phyloP scores from a whole-genome alignment of 1,284 basidiomycete genomes.

The Thelephora terrestris region DNA sequence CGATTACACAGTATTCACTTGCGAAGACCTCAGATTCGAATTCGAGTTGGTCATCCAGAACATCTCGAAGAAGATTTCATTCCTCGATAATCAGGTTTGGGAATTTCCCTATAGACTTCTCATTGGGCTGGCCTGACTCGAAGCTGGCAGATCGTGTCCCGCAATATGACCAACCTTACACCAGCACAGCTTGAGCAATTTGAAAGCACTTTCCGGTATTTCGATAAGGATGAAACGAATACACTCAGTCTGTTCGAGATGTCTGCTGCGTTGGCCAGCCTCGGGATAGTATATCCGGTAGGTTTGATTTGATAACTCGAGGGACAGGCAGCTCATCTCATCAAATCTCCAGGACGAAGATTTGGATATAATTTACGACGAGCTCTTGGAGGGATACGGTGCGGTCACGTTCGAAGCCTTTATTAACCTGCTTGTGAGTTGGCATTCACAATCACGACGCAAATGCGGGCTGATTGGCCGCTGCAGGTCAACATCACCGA shows the following conservation, averaged over 20 bases:
- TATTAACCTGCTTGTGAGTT: slow-evolving; percentile 78
- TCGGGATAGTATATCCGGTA: slow-evolving; percentile 89
- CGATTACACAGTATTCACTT: slow-evolving; percentile 89
- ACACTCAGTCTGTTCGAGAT: slow-evolving; percentile 82
- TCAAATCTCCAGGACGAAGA: slow-evolving; percentile 60
- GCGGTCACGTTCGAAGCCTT: slow-evolving; percentile 92
- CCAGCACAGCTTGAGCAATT: slow-evolving; percentile 97
- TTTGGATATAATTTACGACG: slow-evolving; percentile 76
- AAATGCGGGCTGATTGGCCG: neutral
- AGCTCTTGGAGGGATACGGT: slow-evolving; percentile 79
- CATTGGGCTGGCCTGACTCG: neutral
- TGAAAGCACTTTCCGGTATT: slow-evolving; percentile 95
- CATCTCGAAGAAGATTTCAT: slow-evolving; percentile 83
- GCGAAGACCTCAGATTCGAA: slow-evolving; percentile 88
- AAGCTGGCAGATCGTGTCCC: slow-evolving; percentile 64
- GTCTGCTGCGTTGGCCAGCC: slow-evolving; percentile 85
- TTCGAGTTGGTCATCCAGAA: slow-evolving; percentile 75
- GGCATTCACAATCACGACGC: neutral
- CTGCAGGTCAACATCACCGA: slow-evolving; percentile 86
- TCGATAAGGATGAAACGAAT: slow-evolving; percentile 89
- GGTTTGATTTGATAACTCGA: slow-evolving; percentile 14
- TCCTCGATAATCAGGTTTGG: slow-evolving; percentile 89
- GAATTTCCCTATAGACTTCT: neutral
- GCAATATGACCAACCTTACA: slow-evolving; percentile 86
- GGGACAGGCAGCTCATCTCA: neutral